phyloP scores from a whole-genome alignment of 116 monocot species.

The Iris pallida region DNA sequence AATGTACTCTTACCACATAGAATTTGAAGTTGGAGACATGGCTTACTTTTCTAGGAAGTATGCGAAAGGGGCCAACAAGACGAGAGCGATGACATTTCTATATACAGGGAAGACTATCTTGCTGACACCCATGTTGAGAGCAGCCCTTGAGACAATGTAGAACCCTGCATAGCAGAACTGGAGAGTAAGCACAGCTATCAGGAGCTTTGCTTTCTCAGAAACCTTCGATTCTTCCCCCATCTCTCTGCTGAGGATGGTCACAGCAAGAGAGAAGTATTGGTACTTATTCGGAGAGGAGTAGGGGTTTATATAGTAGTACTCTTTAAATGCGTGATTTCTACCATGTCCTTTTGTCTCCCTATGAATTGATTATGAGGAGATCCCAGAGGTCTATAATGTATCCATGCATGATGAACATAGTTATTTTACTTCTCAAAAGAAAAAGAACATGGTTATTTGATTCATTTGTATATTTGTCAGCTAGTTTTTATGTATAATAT shows the following conservation, averaged over 20 bases:
- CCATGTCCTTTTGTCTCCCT: too few species aligned
- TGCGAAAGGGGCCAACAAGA: conserved; percentile 67
- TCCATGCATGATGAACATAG: too few species aligned
- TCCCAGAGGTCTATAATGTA: too few species aligned
- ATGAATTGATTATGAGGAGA: too few species aligned
- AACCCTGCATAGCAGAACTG: conserved; percentile 66
- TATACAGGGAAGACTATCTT: conserved; percentile 62
- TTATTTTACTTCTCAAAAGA: too few species aligned
- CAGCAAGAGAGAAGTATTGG: too few species aligned
- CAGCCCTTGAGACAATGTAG: conserved; percentile 70
- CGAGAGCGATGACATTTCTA: conserved; percentile 64
- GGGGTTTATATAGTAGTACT: conserved; percentile 6
- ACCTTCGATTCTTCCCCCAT: conserved; percentile 23
- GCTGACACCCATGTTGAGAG: conserved; percentile 76
- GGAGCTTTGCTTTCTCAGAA: conserved; percentile 63
- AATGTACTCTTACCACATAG: too few species aligned
- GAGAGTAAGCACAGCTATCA: conserved; percentile 46
- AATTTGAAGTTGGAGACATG: background rate
- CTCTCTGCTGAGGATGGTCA: background rate
- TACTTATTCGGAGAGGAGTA: background rate
- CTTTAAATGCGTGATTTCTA: background rate
- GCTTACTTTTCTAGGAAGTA: conserved; percentile 81
- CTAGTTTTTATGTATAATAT: too few species aligned
- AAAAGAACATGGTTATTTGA: too few species aligned
- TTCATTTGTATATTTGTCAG: too few species aligned